Percentiles rank a stretch among this genome's conserved stretches.
phyloP scores from a whole-genome alignment of 805 yeast genomes.

The Yarrowia deformans region DNA sequence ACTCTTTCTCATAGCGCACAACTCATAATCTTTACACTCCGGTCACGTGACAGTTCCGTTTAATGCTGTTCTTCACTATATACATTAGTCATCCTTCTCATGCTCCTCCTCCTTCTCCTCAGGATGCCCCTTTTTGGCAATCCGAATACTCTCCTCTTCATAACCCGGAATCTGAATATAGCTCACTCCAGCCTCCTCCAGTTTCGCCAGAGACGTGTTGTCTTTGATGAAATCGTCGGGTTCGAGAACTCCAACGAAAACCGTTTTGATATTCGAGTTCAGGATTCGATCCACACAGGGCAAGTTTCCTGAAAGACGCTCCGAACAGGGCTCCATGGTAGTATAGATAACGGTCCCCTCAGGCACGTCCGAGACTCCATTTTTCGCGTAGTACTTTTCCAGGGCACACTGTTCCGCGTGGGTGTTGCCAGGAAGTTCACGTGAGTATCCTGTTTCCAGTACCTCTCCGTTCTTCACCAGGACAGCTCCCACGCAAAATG shows the following conservation, averaged over 20 bases:
- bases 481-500: constrained; percentile 94
- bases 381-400: constrained; percentile 65
- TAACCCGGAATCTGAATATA: constrained; percentile 85
- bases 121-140: constrained; percentile 77
- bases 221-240: constrained; percentile 87
- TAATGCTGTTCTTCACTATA: too few species aligned
- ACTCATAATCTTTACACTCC: too few species aligned
- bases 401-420: constrained; percentile 97
- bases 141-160: constrained; percentile 69
- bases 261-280: constrained; percentile 65
- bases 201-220: constrained; percentile 66
- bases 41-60: too few species aligned
- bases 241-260: constrained; percentile 90
- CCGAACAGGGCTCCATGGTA: constrained; percentile 97
- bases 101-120: neutral
- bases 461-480: constrained; percentile 68
- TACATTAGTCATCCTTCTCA: too few species aligned
- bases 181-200: constrained; percentile 65
- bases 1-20: too few species aligned
- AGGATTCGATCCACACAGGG: constrained; percentile 88
- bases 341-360: constrained; percentile 83
- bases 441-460: constrained; percentile 82
- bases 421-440: constrained; percentile 93
- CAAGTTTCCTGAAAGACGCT: constrained; percentile 83
- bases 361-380: constrained; percentile 59